These are phyloP conservation scores for Trichoderma cornu-damae DNA, from an alignment of 2,329 filamentous ascomycete genomes.

Conservation along the genomic window DNA sequence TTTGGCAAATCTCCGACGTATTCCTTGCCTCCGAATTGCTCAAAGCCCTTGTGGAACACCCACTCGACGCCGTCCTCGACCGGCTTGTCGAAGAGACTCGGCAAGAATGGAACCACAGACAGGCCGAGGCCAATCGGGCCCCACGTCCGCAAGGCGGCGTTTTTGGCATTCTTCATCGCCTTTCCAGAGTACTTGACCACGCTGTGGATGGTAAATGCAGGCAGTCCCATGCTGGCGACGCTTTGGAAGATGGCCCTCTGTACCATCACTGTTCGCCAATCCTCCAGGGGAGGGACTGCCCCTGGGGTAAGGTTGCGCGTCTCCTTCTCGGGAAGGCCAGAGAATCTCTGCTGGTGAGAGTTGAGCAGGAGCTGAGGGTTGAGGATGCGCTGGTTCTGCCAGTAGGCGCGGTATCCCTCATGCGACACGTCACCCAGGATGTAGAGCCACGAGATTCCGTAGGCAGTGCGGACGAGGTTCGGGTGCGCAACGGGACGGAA, in stretches of 20 bases:
- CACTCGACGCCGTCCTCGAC: constrained; percentile 90
- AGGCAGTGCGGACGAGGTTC: constrained; percentile 72
- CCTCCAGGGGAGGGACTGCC: constrained; percentile 66
- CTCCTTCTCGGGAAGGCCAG: constrained; percentile 39
- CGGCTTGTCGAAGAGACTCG: constrained; percentile 81
- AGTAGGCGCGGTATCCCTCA: constrained; percentile 93
- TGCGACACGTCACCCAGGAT: constrained; percentile 83
- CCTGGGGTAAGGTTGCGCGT: constrained; percentile 34
- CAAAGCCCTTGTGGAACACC: constrained; percentile 78
- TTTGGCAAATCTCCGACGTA: constrained; percentile 52
- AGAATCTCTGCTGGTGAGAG: constrained; percentile 43
- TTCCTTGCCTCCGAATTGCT: constrained; percentile 59
- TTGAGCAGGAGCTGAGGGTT: constrained; percentile 60
- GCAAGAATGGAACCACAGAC: constrained; percentile 74
- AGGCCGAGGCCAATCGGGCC: constrained; percentile 82
- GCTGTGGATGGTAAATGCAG: constrained; percentile 89
- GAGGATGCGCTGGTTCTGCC: constrained; percentile 71
- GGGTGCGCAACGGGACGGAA: constrained; percentile 92
- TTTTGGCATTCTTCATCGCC: constrained; percentile 80
- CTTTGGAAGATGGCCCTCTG: constrained; percentile 88
- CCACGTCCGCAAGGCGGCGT: constrained; percentile 71
- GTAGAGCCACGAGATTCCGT: constrained; percentile 89
- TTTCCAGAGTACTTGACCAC: constrained; percentile 84
- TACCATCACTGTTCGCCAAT: constrained; percentile 85
- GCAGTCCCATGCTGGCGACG: constrained; percentile 87